Percentiles rank a stretch among this genome's conserved stretches.
Conservation (phyloP, 2,329 filamentous ascomycete genomes). For the Sarocladium strictum region DNA sequence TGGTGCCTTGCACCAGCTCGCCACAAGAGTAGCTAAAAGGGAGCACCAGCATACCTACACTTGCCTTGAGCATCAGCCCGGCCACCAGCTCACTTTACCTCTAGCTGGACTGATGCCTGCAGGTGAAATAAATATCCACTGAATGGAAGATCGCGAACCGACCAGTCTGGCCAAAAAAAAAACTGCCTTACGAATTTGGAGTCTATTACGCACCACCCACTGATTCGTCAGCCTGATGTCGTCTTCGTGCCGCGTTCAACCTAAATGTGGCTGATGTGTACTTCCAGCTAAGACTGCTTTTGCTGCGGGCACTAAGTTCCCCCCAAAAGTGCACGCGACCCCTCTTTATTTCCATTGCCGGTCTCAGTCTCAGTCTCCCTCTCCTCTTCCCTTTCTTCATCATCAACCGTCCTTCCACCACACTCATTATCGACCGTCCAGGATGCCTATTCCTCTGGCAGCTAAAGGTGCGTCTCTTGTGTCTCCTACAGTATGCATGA, state of each 20-base stretch:
- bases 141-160: no score
- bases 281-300: not conserved
- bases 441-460: slow-evolving; percentile 14
- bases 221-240: not conserved
- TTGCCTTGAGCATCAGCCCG: no score
- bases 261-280: not conserved
- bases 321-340: not conserved
- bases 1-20: no score
- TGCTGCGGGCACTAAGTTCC: not conserved
- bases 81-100: no score
- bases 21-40: no score
- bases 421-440: not conserved
- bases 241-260: not conserved
- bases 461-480: slow-evolving; percentile 12
- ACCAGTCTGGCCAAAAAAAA: no score
- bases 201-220: not conserved
- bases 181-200: no score
- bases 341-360: not conserved
- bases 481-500: not conserved
- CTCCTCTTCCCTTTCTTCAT: not conserved
- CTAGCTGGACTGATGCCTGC: no score
- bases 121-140: no score
- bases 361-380: not conserved
- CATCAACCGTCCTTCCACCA: not conserved
- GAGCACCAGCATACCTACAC: no score